Conservation (phyloP, 176 grass and related monocot species). For the Carex parvula region DNA sequence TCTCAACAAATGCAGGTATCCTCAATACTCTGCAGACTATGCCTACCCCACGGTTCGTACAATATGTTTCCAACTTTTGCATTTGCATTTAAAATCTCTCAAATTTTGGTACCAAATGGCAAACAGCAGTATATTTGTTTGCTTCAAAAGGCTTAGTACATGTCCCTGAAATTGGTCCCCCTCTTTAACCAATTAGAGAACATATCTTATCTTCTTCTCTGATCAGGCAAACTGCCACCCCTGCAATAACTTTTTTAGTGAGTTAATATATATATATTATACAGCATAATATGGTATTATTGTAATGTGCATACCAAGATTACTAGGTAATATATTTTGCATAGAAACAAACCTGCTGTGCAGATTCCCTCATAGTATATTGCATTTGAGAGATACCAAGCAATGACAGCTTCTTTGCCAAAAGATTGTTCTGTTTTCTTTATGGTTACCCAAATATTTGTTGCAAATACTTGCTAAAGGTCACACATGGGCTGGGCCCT, state of each 20-base stretch:
- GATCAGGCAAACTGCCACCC: not conserved
- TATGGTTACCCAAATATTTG: not conserved
- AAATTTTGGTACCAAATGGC: slow-evolving; percentile 11
- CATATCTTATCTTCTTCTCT: slow-evolving; percentile 16
- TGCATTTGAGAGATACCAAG: not conserved
- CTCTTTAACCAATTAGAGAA: not conserved
- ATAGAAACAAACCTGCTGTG: not conserved
- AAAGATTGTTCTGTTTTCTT: not conserved
- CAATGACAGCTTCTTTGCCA: not conserved
- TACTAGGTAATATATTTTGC: not conserved
- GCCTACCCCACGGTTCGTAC: slow-evolving; percentile 62
- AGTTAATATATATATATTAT: not conserved
- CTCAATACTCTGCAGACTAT: slow-evolving; percentile 78
- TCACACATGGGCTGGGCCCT: slow-evolving; percentile 43
- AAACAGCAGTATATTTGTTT: not conserved
- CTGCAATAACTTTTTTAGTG: not conserved
- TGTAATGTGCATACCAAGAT: not conserved
- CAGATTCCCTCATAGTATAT: not conserved
- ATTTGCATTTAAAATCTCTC: slow-evolving; percentile 5
- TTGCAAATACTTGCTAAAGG: not conserved
- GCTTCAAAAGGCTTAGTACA: not conserved
- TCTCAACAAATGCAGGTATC: slow-evolving; percentile 48
- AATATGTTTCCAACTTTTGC: not conserved
- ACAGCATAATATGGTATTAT: not conserved
- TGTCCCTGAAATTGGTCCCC: not conserved